Percentiles rank a stretch among this genome's conserved stretches.
Conservation (phyloP, 208 protist species). For the Leishmania braziliensis region DNA sequence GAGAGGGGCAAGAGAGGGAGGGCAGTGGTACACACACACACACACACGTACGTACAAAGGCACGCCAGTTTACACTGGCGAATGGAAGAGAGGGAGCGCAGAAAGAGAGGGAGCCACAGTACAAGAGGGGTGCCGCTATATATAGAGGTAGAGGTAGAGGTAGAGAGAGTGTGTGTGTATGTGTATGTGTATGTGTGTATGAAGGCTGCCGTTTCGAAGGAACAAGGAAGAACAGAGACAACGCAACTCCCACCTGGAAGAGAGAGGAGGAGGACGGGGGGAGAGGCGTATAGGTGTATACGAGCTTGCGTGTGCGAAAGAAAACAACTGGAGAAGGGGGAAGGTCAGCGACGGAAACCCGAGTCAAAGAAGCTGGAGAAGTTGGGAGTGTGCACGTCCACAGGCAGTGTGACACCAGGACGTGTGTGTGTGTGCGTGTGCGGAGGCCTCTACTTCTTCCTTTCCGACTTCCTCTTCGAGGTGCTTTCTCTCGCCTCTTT, state of each 20-base stretch:
- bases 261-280: not conserved
- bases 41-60: not conserved
- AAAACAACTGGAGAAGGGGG: not conserved
- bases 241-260: not conserved
- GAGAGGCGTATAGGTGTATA: not conserved
- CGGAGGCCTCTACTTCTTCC: not conserved
- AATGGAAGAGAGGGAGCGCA: not conserved
- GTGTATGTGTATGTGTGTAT: not conserved
- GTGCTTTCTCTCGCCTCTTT: not conserved
- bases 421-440: not conserved
- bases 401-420: not conserved
- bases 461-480: not conserved
- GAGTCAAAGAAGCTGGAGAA: not conserved
- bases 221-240: not conserved
- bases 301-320: not conserved
- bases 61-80: not conserved
- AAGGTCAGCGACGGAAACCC: not conserved
- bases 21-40: not conserved
- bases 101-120: not conserved
- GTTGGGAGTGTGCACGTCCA: not conserved
- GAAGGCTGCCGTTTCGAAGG: not conserved
- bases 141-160: not conserved
- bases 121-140: not conserved
- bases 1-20: not conserved
- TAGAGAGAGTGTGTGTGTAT: not conserved